These are phyloP conservation scores for Phytomonas francai DNA, from an alignment of 208 protist genomes.

Conservation along the genomic window DNA sequence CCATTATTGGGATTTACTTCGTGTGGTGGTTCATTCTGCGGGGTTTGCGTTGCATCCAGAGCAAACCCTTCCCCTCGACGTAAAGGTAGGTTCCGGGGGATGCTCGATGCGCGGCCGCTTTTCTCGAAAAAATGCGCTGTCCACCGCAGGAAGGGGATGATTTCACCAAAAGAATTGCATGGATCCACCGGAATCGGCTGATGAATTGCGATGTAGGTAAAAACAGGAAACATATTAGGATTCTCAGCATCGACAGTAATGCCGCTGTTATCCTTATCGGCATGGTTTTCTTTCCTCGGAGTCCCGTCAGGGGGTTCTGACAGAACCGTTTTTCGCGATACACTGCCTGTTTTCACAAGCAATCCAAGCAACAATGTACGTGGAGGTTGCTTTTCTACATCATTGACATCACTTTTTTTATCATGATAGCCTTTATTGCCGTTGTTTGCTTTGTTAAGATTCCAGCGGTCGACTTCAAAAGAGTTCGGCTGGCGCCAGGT, in stretches of 20 bases:
- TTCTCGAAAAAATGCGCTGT: constrained; percentile 18
- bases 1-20: too few species aligned
- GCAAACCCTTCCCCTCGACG: too few species aligned
- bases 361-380: constrained; percentile 44
- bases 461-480: constrained; percentile 70
- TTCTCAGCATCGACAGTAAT: not conserved
- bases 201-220: constrained; percentile 48
- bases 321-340: constrained; percentile 14
- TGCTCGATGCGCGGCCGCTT: too few species aligned
- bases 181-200: constrained; percentile 45
- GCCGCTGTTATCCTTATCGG: not conserved
- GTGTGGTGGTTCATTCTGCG: too few species aligned
- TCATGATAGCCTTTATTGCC: constrained; percentile 8
- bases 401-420: constrained; percentile 16
- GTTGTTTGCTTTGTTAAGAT: constrained; percentile 28
- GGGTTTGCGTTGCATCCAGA: too few species aligned
- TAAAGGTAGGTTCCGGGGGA: too few species aligned
- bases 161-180: constrained; percentile 19
- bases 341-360: constrained; percentile 36
- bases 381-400: constrained; percentile 24
- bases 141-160: constrained; percentile 55
- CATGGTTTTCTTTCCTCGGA: too few species aligned
- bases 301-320: too few species aligned
- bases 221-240: constrained; percentile 24
- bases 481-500: constrained; percentile 47